These are phyloP conservation scores for Pestalotiopsis sp. DNA, from an alignment of 2,329 filamentous ascomycete genomes.

Conservation along the genomic window DNA sequence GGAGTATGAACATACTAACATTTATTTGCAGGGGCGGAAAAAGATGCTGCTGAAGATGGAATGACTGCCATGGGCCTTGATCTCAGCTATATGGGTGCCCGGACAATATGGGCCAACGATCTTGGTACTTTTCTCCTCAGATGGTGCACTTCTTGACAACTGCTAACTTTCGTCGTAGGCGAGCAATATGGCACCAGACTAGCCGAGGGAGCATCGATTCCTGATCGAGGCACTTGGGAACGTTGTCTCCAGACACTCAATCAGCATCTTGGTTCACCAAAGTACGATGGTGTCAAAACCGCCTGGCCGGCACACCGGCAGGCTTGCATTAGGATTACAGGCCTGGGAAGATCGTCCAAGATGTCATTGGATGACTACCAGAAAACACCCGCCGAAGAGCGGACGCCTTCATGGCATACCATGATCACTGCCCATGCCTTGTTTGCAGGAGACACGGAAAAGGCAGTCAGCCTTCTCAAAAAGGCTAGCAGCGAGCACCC, in stretches of 20 bases:
- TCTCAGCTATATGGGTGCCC: conserved; percentile 75
- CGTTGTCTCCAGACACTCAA: conserved; percentile 66
- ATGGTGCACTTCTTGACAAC: not conserved
- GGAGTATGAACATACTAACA: not conserved
- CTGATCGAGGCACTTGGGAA: conserved; percentile 60
- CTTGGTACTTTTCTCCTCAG: conserved; percentile 53
- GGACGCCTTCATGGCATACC: conserved; percentile 63
- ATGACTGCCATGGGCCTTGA: conserved; percentile 73
- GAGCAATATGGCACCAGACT: conserved; percentile 52
- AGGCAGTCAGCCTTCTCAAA: conserved; percentile 72
- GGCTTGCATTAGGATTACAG: conserved; percentile 74
- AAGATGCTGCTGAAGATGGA: conserved; percentile 66
- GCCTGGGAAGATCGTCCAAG: conserved; percentile 65
- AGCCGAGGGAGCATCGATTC: conserved; percentile 44
- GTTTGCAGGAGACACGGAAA: conserved; percentile 70
- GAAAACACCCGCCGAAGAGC: conserved; percentile 47
- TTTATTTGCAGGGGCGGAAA: conserved; percentile 56
- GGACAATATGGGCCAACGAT: conserved; percentile 72
- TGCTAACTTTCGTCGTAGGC: conserved; percentile 39
- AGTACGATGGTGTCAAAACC: conserved; percentile 66
- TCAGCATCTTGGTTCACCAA: conserved; percentile 62
- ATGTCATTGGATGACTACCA: conserved; percentile 44
- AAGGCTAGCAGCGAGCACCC: conserved; percentile 64
- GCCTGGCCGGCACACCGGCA: conserved; percentile 72
- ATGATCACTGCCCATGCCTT: conserved; percentile 78